Evolutionary conservation across 257 asterid genomes (phyloP).

Genomic region (Solanum neorickii): DNA sequence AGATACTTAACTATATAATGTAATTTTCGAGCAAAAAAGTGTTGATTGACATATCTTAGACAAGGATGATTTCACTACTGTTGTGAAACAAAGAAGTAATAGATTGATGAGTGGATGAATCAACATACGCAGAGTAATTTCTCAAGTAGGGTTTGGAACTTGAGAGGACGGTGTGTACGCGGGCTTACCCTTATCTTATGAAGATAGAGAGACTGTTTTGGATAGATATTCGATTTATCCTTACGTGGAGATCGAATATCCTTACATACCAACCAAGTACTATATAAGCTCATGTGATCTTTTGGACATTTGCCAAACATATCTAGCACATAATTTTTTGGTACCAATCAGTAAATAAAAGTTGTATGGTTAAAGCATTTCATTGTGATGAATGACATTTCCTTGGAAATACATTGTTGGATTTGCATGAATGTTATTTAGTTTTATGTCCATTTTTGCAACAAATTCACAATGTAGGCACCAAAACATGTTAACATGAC

Average conservation of each 20-base stretch:
- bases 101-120: background rate
- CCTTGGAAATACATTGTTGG: background rate
- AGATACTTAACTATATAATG: background rate
- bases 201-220: fast-evolving
- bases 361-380: background rate
- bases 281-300: background rate
- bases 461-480: background rate
- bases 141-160: fast-evolving
- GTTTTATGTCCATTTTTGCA: background rate
- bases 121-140: background rate
- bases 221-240: background rate
- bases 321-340: background rate
- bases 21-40: background rate
- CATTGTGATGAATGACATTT: background rate
- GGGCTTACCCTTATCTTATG: fast-evolving
- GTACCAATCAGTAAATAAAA: background rate
- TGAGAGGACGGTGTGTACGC: background rate
- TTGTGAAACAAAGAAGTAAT: background rate
- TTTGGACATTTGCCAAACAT: background rate
- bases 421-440: background rate
- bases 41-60: background rate
- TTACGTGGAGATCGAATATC: background rate
- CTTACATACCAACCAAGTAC: background rate
- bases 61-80: background rate
- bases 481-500: background rate